Base-by-base conservation (phyloP, 331 rosid species). In the Pyrus hybrid region DNA sequence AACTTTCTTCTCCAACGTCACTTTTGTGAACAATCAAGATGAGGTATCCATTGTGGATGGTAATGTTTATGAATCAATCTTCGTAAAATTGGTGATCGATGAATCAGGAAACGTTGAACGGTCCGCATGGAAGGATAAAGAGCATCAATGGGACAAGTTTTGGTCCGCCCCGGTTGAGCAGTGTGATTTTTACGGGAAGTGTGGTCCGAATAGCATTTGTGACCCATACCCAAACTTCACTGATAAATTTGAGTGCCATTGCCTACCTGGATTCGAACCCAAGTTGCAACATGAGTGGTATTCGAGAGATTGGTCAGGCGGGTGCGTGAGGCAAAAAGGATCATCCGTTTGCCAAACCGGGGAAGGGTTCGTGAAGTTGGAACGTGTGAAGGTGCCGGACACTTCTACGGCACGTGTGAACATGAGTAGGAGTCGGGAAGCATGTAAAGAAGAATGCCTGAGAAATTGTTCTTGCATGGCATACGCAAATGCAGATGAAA, bases 211-310 rank as follows among this genome's bases (percentile, higher is more conserved):
- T 29, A 62, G 87, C 28, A 80, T 82, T 22, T 91, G 93, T 13
- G 66, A 92, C 73, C 88, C 87, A 1, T 29, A 43, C 16, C 0
- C 12, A 35, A 35, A 76, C 5, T 28, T 43, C 32, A 6, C 67
- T 2, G 76, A 68, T 2, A 11, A 70, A 13, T 84, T 74, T 26
- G 65, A 35, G 70, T 90, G 96, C 61, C 7, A 77, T 3, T 88
- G 97, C 70, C n/a, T 92, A 5, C 97, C 86, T 1, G 93, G 97
- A n/a, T 90, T 85, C 77, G 85, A 83, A 61, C 97, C 93, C 8
- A 80, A 70, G 70, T 41, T 62, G 13, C 45, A 47, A 2, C 60
- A 37, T 0, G 80, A 84, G 5, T 89, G 97, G 97, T 71, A 68
- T 72, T 25, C 80, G 18, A 78, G 81, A 43, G 80, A 83, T 54